Evolutionary conservation across 495 filamentous ascomycete genomes (phyloP).

Genomic region (Coniosporium apollinis): DNA sequence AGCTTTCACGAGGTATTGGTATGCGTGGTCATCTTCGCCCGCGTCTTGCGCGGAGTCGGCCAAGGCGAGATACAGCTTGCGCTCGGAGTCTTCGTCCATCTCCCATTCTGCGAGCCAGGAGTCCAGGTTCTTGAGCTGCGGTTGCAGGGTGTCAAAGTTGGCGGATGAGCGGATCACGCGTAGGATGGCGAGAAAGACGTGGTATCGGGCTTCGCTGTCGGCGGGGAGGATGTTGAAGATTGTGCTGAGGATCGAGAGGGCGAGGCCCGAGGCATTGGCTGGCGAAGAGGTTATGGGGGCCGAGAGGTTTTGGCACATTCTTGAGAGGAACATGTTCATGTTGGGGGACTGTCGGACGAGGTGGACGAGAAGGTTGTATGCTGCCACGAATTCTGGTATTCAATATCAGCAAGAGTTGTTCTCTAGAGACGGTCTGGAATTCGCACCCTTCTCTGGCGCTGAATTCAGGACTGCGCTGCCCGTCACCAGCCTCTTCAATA

Average conservation of each 20-base stretch:
- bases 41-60: constrained; percentile 61
- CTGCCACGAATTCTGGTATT: constrained; percentile 65
- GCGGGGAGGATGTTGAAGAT: constrained; percentile 84
- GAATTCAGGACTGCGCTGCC: constrained; percentile 54
- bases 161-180: constrained; percentile 50
- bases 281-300: constrained; percentile 75
- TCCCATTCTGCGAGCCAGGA: constrained; percentile 75
- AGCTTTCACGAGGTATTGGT: constrained; percentile 67
- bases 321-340: constrained; percentile 66
- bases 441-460: constrained; percentile 70
- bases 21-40: constrained; percentile 60
- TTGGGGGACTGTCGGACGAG: constrained; percentile 71
- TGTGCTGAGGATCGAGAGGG: constrained; percentile 75
- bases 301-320: constrained; percentile 72
- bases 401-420: neutral
- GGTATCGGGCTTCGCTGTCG: constrained; percentile 62
- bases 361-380: constrained; percentile 92
- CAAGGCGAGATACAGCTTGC: constrained; percentile 63
- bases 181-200: constrained; percentile 73
- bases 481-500: constrained; percentile 71
- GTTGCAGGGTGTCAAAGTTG: constrained; percentile 59
- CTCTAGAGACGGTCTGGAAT: neutral
- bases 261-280: constrained; percentile 63
- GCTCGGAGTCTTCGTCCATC: constrained; percentile 58
- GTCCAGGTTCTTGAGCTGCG: constrained; percentile 62